phyloP scores from a whole-genome alignment of 176 grass and related monocot species.

The Triticum aestivum region IWGSC_CS_RefSeq_v2.1 NC_057797.1:60781662-60782161 shows the following conservation, averaged over 20 bases:
- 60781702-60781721: neutral
- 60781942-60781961: constrained; percentile 21
- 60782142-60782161: neutral
- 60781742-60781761: neutral
- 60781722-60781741: neutral
- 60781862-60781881: constrained; percentile 62
- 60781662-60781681: neutral
- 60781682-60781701: neutral
- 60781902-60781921: constrained; percentile 54
- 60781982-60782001: neutral
- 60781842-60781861: constrained; percentile 29
- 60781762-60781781: neutral
- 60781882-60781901: constrained; percentile 33
- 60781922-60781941: constrained; percentile 29
- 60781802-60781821: neutral
- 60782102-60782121: neutral
- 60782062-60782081: constrained; percentile 23
- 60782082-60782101: neutral
- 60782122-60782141: neutral
- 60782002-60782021: constrained; percentile 10
- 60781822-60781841: constrained; percentile 40
- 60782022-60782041: constrained; percentile 40
- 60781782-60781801: neutral
- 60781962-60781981: constrained; percentile 2
- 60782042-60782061: constrained; percentile 30